A percentile compares a stretch with the other conserved stretches of the same genome.
These are phyloP conservation scores for Ceratopteris richardii DNA, from an alignment of 75 land plant genomes.

Conservation along the genomic window DNA sequence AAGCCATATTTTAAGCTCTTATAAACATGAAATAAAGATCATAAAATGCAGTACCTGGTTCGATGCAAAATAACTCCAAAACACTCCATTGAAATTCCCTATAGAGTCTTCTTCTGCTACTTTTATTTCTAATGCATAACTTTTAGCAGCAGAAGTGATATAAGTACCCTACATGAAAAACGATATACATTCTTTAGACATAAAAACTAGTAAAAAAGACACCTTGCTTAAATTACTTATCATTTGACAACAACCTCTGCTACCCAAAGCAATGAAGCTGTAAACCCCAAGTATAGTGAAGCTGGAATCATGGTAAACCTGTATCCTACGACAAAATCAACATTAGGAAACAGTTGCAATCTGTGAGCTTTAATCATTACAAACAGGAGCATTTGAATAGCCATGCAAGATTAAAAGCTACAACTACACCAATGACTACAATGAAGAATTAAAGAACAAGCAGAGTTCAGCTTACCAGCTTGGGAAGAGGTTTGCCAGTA, in stretches of 20 bases:
- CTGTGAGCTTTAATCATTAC: too few relatives aligned
- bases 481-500: slow-evolving; percentile 61
- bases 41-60: slow-evolving; percentile 44
- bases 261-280: slow-evolving; percentile 88
- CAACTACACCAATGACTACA: too few relatives aligned
- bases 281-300: slow-evolving; percentile 76
- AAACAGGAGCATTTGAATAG: too few relatives aligned
- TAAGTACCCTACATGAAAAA: slow-evolving; percentile 72
- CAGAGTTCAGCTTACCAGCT: slow-evolving; percentile 38
- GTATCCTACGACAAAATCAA: too few relatives aligned
- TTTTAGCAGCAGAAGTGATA: slow-evolving; percentile 69
- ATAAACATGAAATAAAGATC: too few relatives aligned
- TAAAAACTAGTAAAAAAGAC: not conserved
- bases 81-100: slow-evolving; percentile 88
- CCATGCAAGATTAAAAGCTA: slow-evolving; percentile 2
- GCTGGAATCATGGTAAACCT: slow-evolving; percentile 90
- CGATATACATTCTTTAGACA: too few relatives aligned
- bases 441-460: too few relatives aligned
- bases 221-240: not conserved
- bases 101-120: slow-evolving; percentile 76
- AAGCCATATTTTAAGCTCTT: too few relatives aligned
- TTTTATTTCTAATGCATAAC: slow-evolving; percentile 52
- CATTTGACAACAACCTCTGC: slow-evolving; percentile 73
- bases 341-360: too few relatives aligned
- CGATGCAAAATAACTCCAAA: slow-evolving; percentile 75